Evolutionary conservation across 1,139 yeast genomes (phyloP).

Genomic region (Saccharomycopsis hybrid): DNA sequence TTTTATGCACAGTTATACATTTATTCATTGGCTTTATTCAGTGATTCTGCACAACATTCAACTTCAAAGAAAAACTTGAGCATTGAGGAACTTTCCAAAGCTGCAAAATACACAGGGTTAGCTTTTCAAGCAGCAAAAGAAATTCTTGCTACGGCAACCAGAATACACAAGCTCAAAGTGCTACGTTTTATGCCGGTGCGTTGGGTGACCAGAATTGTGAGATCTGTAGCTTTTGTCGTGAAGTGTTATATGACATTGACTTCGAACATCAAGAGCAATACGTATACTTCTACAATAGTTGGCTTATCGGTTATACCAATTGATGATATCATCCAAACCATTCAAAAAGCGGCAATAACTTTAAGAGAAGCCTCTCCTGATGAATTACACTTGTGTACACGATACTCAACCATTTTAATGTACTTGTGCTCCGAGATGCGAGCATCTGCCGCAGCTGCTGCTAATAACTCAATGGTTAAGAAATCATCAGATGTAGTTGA

Average conservation of each 20-base stretch:
- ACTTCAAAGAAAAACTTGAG: slow-evolving; percentile 34
- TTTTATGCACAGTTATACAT: slow-evolving; percentile 79
- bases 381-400: slow-evolving; percentile 73
- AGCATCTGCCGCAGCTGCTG: slow-evolving; percentile 23
- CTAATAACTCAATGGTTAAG: slow-evolving; percentile 2
- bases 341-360: slow-evolving; percentile 69
- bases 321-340: slow-evolving; percentile 61
- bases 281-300: slow-evolving; percentile 41
- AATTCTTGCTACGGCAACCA: slow-evolving; percentile 61
- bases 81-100: slow-evolving; percentile 63
- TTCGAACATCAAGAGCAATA: slow-evolving; percentile 29
- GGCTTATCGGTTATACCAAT: slow-evolving; percentile 60
- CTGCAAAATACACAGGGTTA: slow-evolving; percentile 71
- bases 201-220: slow-evolving; percentile 84
- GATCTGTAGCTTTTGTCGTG: slow-evolving; percentile 85
- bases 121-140: slow-evolving; percentile 86
- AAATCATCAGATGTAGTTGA: not conserved
- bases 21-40: slow-evolving; percentile 68
- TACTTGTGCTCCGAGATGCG: slow-evolving; percentile 74
- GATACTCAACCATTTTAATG: slow-evolving; percentile 77
- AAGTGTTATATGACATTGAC: slow-evolving; percentile 73
- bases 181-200: slow-evolving; percentile 80
- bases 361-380: slow-evolving; percentile 84
- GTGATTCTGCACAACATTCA: slow-evolving; percentile 3
- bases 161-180: slow-evolving; percentile 60